phyloP scores from a whole-genome alignment of 2,329 filamentous ascomycete species.

The Daldinia sp. region DNA sequence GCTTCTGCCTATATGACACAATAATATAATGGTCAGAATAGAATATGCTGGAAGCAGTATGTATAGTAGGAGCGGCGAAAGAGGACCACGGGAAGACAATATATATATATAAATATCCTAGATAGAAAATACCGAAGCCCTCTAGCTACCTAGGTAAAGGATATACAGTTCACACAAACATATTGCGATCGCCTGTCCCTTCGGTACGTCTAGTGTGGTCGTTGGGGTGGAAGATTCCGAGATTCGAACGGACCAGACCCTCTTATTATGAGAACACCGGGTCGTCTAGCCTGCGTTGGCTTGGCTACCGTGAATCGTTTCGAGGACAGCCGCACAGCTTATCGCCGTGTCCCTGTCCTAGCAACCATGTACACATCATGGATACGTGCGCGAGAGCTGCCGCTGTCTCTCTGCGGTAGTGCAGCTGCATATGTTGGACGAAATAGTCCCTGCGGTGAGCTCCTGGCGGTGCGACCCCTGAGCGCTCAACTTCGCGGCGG shows the following conservation, averaged over 20 bases:
- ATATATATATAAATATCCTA: slow-evolving; percentile 31
- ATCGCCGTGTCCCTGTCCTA: neutral
- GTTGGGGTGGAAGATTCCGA: slow-evolving; percentile 20
- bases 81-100: slow-evolving; percentile 4
- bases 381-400: neutral
- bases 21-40: slow-evolving; percentile 23
- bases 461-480: neutral
- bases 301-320: slow-evolving; percentile 41
- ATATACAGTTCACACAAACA: slow-evolving; percentile 14
- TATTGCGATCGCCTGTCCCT: slow-evolving; percentile 36
- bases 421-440: too few species aligned
- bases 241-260: slow-evolving; percentile 20
- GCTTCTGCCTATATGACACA: slow-evolving; percentile 13
- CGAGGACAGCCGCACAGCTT: slow-evolving; percentile 25
- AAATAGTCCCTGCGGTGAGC: neutral
- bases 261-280: slow-evolving; percentile 23
- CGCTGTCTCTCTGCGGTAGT: neutral
- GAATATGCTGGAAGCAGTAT: slow-evolving; percentile 15
- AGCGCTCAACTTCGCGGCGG: neutral
- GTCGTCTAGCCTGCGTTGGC: slow-evolving; percentile 22
- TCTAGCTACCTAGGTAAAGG: neutral
- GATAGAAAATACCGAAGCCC: slow-evolving; percentile 1
- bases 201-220: slow-evolving; percentile 25
- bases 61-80: neutral
- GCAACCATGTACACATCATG: neutral